Evolutionary conservation across 306 rosid genomes (phyloP).

Genomic region (Spatholobus suberectus): DNA sequence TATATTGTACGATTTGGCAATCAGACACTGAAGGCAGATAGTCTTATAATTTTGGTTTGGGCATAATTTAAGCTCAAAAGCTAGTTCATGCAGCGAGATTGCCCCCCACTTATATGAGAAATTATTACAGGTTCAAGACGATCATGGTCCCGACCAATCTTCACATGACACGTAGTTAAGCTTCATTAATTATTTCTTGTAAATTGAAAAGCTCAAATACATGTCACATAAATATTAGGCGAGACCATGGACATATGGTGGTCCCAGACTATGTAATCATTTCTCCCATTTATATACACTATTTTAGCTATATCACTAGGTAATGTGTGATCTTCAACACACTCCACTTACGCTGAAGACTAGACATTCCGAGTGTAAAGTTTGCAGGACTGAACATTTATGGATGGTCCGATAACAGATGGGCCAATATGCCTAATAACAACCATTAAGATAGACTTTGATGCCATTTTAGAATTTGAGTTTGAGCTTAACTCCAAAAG

Average conservation of each 20-base stretch:
- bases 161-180: background rate
- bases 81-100: background rate
- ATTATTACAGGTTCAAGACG: background rate
- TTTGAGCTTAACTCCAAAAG: background rate
- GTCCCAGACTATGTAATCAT: background rate
- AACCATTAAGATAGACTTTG: background rate
- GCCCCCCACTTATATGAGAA: background rate
- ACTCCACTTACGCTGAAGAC: background rate
- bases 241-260: background rate
- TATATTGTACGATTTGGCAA: background rate
- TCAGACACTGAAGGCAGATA: background rate
- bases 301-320: background rate
- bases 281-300: background rate
- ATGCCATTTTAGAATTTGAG: too few relatives aligned
- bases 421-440: background rate
- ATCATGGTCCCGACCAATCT: background rate
- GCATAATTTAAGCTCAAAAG: background rate
- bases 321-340: background rate
- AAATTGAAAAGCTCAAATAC: background rate
- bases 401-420: background rate
- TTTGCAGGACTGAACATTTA: background rate
- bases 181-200: background rate
- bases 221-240: background rate
- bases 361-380: background rate
- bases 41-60: background rate